phyloP scores from a whole-genome alignment of 2,329 filamentous ascomycete genomes.

The Talaromyces rugulosus region DNA sequence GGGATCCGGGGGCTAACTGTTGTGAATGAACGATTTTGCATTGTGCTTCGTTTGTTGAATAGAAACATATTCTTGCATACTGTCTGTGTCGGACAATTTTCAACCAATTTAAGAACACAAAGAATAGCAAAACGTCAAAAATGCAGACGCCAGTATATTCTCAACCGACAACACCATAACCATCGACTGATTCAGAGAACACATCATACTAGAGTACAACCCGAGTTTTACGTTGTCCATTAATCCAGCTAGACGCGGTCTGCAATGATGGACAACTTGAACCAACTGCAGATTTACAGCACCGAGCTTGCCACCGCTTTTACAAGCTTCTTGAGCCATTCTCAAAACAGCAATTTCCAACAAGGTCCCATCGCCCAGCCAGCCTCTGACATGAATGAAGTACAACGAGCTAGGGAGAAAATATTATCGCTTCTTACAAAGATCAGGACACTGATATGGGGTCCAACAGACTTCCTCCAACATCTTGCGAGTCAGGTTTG shows the following conservation, averaged over 20 bases:
- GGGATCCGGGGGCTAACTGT: background rate
- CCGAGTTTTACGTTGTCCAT: too few species aligned
- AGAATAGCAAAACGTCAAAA: background rate
- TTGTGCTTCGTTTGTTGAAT: background rate
- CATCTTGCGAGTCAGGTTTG: constrained; percentile 16
- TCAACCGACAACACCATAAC: background rate
- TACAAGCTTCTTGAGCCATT: background rate
- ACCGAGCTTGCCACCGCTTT: background rate
- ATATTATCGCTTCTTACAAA: background rate
- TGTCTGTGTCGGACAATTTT: background rate
- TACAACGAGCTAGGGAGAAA: background rate
- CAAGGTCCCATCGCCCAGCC: background rate
- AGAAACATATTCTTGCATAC: background rate
- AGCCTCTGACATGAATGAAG: background rate
- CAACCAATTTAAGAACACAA: background rate
- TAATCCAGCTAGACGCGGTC: background rate
- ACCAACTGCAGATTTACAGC: background rate
- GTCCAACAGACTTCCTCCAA: constrained; percentile 22
- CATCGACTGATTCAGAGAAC: too few species aligned
- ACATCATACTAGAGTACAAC: too few species aligned
- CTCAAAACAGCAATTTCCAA: background rate
- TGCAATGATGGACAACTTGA: background rate
- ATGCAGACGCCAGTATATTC: background rate
- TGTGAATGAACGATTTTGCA: background rate
- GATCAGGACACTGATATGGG: constrained; percentile 25